Percentiles rank a stretch among this genome's conserved stretches.
phyloP scores from a whole-genome alignment of 805 yeast species.

The Pichia paraexigua region DNA sequence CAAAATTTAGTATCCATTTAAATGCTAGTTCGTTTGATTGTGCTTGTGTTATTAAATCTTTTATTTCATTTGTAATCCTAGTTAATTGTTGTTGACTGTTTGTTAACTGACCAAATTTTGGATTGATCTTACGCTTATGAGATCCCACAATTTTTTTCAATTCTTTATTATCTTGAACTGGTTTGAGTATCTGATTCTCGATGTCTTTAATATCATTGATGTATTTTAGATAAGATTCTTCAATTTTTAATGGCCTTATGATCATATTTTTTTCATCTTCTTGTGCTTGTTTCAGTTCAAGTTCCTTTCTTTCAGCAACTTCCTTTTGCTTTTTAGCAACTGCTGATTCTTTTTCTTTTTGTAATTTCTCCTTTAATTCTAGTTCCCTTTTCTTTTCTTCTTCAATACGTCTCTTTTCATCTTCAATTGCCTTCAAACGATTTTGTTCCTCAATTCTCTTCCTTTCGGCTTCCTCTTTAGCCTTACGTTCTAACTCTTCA shows the following conservation, averaged over 20 bases:
- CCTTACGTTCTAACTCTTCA: constrained; percentile 15
- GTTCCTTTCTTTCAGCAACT: constrained; percentile 19
- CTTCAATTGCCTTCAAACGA: constrained; percentile 10
- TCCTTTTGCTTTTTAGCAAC: constrained; percentile 9
- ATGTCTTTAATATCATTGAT: constrained; percentile 48
- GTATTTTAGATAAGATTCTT: constrained; percentile 38
- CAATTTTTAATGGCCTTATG: constrained; percentile 32
- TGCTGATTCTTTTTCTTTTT: constrained; percentile 20
- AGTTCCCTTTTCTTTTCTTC: constrained; percentile 19
- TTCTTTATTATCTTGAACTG: constrained; percentile 34
- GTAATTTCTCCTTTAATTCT: constrained; percentile 9
- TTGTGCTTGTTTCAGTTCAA: constrained; percentile 18
- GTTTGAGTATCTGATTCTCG: constrained; percentile 49
- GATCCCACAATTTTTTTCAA: constrained; percentile 48
- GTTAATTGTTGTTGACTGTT: constrained; percentile 55
- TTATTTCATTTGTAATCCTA: constrained; percentile 43
- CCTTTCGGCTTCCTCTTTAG: constrained; percentile 12
- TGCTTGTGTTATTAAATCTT: constrained; percentile 41
- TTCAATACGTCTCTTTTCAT: constrained; percentile 14
- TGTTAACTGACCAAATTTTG: constrained; percentile 88
- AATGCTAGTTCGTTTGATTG: constrained; percentile 43
- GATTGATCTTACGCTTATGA: constrained; percentile 72
- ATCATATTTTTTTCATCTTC: constrained; percentile 10
- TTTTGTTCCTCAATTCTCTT: constrained; percentile 15
- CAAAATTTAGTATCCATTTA: constrained; percentile 70